A percentile compares a stretch with the other conserved stretches of the same genome.
These are phyloP conservation scores for Spinacia oleracea DNA, from an alignment of 179 eudicot species.

Conservation along the genomic window DNA sequence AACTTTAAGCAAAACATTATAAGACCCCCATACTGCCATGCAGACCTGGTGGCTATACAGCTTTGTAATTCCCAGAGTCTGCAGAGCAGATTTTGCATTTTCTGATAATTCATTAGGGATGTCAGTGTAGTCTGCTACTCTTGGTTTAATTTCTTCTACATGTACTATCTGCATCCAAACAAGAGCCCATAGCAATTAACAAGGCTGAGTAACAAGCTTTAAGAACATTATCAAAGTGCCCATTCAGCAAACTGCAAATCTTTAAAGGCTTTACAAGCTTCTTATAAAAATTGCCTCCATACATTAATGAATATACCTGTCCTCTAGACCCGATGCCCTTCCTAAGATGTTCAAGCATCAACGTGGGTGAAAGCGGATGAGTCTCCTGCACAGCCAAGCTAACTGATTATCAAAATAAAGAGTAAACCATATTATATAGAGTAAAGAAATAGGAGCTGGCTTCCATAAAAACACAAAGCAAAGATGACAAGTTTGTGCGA, in stretches of 20 bases:
- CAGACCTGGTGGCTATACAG: constrained; percentile 92
- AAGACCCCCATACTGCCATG: constrained; percentile 1
- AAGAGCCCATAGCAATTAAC: constrained; percentile 10
- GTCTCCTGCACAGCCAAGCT: constrained; percentile 54
- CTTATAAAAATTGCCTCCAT: neutral
- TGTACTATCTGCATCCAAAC: constrained; percentile 67
- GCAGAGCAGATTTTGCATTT: constrained; percentile 52
- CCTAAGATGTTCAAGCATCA: constrained; percentile 80
- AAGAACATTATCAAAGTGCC: neutral
- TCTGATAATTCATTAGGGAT: constrained; percentile 74
- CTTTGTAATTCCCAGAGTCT: constrained; percentile 62
- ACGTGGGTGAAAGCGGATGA: constrained; percentile 57
- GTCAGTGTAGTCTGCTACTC: constrained; percentile 63
- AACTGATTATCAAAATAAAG: neutral
- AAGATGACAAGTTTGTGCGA: no score
- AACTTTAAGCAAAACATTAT: constrained; percentile 5
- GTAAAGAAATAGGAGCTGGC: neutral
- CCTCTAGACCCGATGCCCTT: constrained; percentile 71
- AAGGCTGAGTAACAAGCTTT: neutral
- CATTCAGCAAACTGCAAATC: neutral
- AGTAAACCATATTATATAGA: constrained; percentile 2
- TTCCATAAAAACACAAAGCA: neutral
- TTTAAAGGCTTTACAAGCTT: constrained; percentile 6
- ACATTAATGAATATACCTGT: constrained; percentile 55
- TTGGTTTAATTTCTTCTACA: constrained; percentile 67